Percentiles rank a stretch among this genome's conserved stretches.
These are phyloP conservation scores for Kuraishia hungarica DNA, from an alignment of 805 yeast genomes.

Conservation along the genomic window DNA sequence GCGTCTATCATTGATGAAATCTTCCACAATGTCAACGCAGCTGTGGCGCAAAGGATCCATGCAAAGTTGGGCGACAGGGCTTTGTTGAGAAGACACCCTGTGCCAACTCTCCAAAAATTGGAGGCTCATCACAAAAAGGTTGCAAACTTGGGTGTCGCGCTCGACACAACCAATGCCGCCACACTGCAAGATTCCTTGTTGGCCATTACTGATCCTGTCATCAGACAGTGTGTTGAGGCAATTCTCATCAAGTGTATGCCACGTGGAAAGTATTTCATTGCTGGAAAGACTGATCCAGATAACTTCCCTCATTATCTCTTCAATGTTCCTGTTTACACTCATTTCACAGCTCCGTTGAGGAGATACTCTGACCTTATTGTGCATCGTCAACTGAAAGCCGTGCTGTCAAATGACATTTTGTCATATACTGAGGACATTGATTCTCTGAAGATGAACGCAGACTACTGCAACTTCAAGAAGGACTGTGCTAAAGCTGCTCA, in stretches of 20 bases:
- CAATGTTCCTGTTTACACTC: conserved; percentile 82
- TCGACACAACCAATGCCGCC: conserved; percentile 70
- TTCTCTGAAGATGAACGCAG: conserved; percentile 72
- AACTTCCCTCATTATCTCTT: conserved; percentile 72
- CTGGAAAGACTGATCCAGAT: conserved; percentile 80
- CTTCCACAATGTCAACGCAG: conserved; percentile 69
- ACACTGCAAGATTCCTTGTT: conserved; percentile 66
- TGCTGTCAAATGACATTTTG: conserved; percentile 33
- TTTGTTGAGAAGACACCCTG: conserved; percentile 77
- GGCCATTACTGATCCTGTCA: conserved; percentile 47
- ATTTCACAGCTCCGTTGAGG: conserved; percentile 86
- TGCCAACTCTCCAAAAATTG: conserved; percentile 75
- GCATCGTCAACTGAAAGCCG: conserved; percentile 80
- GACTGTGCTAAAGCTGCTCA: conserved; percentile 92
- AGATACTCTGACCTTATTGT: conserved; percentile 90
- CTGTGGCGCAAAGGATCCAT: conserved; percentile 75
- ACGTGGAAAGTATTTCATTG: conserved; percentile 80
- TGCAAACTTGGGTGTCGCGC: conserved; percentile 49
- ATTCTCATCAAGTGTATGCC: conserved; percentile 73
- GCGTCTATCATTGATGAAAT: conserved; percentile 64
- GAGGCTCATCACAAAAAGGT: conserved; percentile 72
- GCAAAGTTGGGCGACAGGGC: conserved; percentile 74
- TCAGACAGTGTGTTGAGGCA: conserved; percentile 70
- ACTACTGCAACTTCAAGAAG: conserved; percentile 90
- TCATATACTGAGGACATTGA: conserved; percentile 49